Conservation (phyloP, 176 grass and related monocot species). For the Oryza rufipogon region DNA sequence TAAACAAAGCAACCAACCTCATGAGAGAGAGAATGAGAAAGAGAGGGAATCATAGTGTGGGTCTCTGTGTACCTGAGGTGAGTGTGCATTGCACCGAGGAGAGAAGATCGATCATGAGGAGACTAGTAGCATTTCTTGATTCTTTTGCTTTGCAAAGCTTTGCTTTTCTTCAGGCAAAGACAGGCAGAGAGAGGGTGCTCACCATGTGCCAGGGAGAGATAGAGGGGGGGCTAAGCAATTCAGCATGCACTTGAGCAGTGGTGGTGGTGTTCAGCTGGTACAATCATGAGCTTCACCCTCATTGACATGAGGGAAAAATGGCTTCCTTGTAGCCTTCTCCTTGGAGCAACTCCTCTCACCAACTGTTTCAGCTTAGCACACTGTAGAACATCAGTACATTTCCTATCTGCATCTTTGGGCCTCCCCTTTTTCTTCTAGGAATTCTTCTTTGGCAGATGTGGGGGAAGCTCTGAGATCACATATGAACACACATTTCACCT, state of each 20-base stretch:
- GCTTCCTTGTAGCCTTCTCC: constrained; percentile 32
- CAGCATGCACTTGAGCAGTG: constrained; percentile 7
- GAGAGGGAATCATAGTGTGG: constrained; percentile 1
- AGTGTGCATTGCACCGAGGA: constrained; percentile 39
- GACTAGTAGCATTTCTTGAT: background rate
- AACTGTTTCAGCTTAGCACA: background rate
- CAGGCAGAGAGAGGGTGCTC: constrained; percentile 10
- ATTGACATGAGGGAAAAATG: constrained; percentile 12
- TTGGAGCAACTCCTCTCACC: constrained; percentile 18
- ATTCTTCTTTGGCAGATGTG: background rate
- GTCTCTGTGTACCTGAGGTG: background rate
- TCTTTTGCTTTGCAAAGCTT: constrained; percentile 20
- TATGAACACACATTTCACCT: constrained; percentile 6
- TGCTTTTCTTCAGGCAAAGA: constrained; percentile 25
- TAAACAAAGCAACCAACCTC: background rate
- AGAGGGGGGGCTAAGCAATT: background rate
- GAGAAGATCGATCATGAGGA: too few species aligned
- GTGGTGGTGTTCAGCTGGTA: constrained; percentile 17
- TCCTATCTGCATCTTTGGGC: background rate
- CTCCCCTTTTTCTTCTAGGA: background rate
- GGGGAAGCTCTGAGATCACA: constrained; percentile 1
- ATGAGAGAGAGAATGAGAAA: background rate
- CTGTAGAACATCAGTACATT: background rate
- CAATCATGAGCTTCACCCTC: constrained; percentile 35
- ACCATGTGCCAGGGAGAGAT: constrained; percentile 39